phyloP scores from a whole-genome alignment of 2,329 filamentous ascomycete genomes.

The Calonectria ilicicola region DNA sequence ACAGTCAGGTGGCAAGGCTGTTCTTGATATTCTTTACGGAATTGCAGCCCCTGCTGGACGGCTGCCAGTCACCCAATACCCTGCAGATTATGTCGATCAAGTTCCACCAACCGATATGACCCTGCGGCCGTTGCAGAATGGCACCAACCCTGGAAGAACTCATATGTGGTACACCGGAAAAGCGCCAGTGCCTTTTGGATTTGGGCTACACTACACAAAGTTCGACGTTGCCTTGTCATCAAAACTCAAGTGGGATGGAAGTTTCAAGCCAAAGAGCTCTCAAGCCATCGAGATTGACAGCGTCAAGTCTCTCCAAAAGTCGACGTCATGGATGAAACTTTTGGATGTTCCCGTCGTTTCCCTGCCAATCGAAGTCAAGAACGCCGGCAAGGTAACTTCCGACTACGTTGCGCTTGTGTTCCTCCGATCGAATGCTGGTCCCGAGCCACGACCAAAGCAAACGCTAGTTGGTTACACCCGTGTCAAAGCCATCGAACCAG shows the following conservation, averaged over 20 bases:
- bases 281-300: neutral
- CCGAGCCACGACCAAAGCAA: neutral
- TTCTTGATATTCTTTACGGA: neutral
- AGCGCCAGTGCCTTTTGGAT: neutral
- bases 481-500: neutral
- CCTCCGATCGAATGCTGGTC: neutral
- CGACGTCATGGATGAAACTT: neutral
- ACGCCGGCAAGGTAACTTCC: neutral
- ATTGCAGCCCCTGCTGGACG: neutral
- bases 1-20: neutral
- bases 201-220: neutral
- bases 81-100: neutral
- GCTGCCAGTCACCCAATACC: neutral
- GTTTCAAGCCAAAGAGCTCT: neutral
- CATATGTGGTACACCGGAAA: neutral
- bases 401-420: neutral
- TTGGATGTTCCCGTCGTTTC: neutral
- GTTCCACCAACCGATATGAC: neutral
- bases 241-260: neutral
- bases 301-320: neutral
- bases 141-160: neutral
- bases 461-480: neutral
- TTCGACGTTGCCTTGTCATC: neutral
- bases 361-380: neutral
- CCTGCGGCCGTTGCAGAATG: neutral